Conservation (phyloP, 1,284 basidiomycete genomes). For the Ceratobasidium theobromae region DNA sequence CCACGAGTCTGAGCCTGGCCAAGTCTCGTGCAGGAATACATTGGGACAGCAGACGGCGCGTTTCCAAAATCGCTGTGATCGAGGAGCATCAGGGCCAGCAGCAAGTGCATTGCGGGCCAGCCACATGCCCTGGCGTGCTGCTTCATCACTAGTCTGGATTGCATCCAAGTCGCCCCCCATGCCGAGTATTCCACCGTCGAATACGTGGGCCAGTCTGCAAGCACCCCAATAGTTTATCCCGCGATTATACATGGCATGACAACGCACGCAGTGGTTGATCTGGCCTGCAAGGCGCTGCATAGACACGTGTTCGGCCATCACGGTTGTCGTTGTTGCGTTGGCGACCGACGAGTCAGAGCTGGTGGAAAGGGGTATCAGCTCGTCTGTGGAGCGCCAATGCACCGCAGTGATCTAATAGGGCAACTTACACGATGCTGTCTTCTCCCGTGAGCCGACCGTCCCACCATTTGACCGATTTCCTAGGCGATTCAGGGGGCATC, state of each 20-base stretch:
- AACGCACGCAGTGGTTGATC: neutral
- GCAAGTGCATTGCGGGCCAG: neutral
- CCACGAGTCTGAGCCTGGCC: neutral
- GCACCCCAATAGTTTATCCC: neutral
- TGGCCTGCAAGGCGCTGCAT: constrained; percentile 10
- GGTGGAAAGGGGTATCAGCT: neutral
- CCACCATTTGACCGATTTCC: neutral
- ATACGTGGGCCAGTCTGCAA: neutral
- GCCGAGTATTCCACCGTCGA: constrained; percentile 7
- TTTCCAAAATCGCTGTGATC: no score
- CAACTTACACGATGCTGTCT: constrained; percentile 13
- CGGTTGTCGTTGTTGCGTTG: neutral
- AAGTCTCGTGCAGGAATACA: neutral
- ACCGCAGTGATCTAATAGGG: no score
- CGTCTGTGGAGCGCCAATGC: no score
- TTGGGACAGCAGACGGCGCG: neutral
- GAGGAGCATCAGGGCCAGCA: neutral
- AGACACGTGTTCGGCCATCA: neutral
- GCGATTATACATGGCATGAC: neutral
- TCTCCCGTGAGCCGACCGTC: constrained; percentile 18
- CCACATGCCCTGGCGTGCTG: neutral
- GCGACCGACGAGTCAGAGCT: constrained; percentile 1
- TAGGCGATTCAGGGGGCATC: neutral
- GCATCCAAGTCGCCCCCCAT: neutral
- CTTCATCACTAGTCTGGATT: neutral